Conservation (phyloP, 257 asterid species). For the Solanum gandarillasii region DNA sequence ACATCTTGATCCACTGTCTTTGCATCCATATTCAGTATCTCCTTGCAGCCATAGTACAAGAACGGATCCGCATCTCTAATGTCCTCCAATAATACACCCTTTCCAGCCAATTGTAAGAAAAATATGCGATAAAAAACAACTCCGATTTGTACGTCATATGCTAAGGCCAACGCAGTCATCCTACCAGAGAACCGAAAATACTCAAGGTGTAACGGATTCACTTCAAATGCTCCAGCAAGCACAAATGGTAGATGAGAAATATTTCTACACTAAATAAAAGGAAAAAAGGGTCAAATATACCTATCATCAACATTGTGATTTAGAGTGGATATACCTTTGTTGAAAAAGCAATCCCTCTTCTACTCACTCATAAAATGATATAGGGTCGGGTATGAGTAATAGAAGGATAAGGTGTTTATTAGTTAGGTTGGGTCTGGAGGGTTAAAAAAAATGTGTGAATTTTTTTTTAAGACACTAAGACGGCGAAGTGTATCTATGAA, state of each 20-base stretch:
- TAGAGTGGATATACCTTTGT: no score
- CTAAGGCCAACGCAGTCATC: constrained; percentile 69
- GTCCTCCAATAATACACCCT: constrained; percentile 50
- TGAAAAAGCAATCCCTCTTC: no score
- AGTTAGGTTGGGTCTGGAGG: no score
- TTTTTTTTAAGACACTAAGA: no score
- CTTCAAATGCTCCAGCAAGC: constrained; percentile 75
- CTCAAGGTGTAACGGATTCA: constrained; percentile 69
- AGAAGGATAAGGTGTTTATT: no score
- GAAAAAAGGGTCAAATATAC: no score
- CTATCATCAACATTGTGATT: no score
- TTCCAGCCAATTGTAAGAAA: constrained; percentile 57
- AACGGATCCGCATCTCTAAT: constrained; percentile 61
- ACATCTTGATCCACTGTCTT: constrained; percentile 65
- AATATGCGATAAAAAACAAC: constrained; percentile 64
- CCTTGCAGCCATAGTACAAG: constrained; percentile 71
- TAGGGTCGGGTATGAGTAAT: no score
- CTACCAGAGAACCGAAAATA: constrained; percentile 71
- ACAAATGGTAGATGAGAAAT: neutral
- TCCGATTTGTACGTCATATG: constrained; percentile 73
- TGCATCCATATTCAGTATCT: constrained; percentile 28
- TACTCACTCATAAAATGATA: no score
- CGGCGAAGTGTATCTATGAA: no score
- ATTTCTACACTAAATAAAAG: no score
- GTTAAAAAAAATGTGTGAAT: no score